These are phyloP conservation scores for Dissophora ornata DNA, from an alignment of 192 early-diverging fungal genomes.

Conservation along the genomic window DNA sequence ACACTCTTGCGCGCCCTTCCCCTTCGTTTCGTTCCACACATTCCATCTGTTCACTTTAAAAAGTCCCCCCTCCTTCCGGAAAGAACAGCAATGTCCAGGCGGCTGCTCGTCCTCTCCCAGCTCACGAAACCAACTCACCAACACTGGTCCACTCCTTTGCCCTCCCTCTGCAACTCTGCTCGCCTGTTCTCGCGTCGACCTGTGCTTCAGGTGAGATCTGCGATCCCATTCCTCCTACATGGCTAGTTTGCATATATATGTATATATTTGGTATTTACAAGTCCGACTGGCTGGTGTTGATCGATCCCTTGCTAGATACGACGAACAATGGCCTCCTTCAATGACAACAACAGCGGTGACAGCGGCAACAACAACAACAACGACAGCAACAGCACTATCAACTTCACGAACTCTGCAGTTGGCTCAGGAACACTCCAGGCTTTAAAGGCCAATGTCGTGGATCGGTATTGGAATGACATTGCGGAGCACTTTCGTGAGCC, in stretches of 20 bases:
- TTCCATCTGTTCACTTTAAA: background rate
- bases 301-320: conserved; percentile 4
- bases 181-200: background rate
- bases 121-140: conserved; percentile 14
- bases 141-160: conserved; percentile 1
- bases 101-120: conserved; percentile 14
- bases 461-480: conserved; percentile 59
- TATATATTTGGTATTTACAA: too few relatives aligned
- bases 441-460: conserved; percentile 35
- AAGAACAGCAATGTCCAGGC: conserved; percentile 22
- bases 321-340: conserved; percentile 9
- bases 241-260: too few relatives aligned
- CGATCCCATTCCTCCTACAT: background rate
- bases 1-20: too few relatives aligned
- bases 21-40: background rate
- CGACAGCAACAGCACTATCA: background rate
- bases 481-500: conserved; percentile 57
- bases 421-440: conserved; percentile 28
- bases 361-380: conserved; percentile 1
- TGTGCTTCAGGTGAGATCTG: background rate
- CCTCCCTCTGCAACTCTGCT: background rate
- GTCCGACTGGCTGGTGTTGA: too few relatives aligned
- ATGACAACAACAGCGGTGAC: conserved; percentile 1
- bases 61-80: background rate
- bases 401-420: background rate